These are phyloP conservation scores for Candida ipomoeae DNA, from an alignment of 805 yeast genomes.

Conservation along the genomic window DNA sequence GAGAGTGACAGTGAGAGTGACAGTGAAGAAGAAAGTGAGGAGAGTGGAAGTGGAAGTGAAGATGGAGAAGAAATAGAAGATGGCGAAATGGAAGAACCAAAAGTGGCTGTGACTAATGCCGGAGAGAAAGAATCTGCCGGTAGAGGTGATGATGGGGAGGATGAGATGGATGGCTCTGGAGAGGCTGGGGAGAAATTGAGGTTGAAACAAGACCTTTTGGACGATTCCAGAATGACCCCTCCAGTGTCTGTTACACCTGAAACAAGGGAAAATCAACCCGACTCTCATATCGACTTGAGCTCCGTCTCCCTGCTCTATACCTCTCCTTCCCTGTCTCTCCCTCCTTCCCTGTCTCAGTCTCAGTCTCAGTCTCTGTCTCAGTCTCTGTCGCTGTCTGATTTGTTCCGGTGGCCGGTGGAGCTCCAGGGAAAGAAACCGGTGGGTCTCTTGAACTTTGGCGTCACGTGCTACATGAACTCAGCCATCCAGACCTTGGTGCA, in stretches of 20 bases:
- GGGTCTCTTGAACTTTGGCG: conserved; percentile 88
- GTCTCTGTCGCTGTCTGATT: too few species aligned
- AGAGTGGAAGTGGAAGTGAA: conserved; percentile 8
- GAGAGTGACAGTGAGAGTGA: conserved; percentile 28
- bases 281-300: conserved; percentile 1
- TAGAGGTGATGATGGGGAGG: conserved; percentile 7
- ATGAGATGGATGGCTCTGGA: conserved; percentile 2
- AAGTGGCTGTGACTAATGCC: not conserved
- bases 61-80: conserved; percentile 4
- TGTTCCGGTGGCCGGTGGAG: conserved; percentile 51
- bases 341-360: too few species aligned
- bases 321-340: too few species aligned
- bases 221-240: conserved; percentile 12
- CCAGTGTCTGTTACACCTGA: not conserved
- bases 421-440: conserved; percentile 48
- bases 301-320: not conserved
- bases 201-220: conserved; percentile 16
- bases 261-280: too few species aligned
- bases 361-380: too few species aligned
- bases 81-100: not conserved
- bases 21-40: conserved; percentile 20
- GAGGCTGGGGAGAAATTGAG: conserved; percentile 11
- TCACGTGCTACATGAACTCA: conserved; percentile 94
- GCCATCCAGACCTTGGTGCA: conserved; percentile 90
- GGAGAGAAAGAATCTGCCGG: conserved; percentile 10